Conservation (phyloP, 164 flowering plant species). For the Protea cynaroides region DNA sequence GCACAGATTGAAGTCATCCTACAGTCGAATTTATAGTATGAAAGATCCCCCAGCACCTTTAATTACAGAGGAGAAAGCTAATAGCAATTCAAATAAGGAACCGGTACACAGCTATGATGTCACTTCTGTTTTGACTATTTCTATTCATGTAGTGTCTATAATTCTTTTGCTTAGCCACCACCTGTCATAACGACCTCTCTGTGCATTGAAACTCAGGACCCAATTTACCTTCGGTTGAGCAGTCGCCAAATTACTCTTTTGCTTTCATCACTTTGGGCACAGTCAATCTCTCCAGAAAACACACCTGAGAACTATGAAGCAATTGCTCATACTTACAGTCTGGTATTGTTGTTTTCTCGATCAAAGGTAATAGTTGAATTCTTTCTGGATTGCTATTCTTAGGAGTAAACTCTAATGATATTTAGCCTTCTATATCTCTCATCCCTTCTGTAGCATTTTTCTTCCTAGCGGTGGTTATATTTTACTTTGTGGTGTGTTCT, state of each 20-base stretch:
- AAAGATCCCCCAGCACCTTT: slow-evolving; percentile 24
- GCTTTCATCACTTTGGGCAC: slow-evolving; percentile 93
- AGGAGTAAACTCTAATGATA: too few species aligned
- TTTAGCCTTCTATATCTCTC: too few species aligned
- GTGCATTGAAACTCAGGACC: slow-evolving; percentile 43
- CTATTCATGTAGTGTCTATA: not conserved
- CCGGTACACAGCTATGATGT: slow-evolving; percentile 31
- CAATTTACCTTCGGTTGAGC: slow-evolving; percentile 68
- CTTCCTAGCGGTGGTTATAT: too few species aligned
- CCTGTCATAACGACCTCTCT: slow-evolving; percentile 9
- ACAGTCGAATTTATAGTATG: slow-evolving; percentile 49
- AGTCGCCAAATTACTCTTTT: slow-evolving; percentile 73
- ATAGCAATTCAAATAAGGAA: slow-evolving; percentile 27
- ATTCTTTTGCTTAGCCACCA: not conserved
- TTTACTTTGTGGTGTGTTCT: too few species aligned
- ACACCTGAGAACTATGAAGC: slow-evolving; percentile 85
- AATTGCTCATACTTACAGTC: slow-evolving; percentile 84
- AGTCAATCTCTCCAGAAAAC: slow-evolving; percentile 72
- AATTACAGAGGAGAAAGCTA: slow-evolving; percentile 28
- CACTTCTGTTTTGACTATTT: slow-evolving; percentile 1
- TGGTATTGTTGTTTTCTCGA: slow-evolving; percentile 72
- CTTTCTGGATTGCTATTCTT: too few species aligned
- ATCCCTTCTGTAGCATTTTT: too few species aligned
- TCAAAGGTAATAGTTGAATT: slow-evolving; percentile 51
- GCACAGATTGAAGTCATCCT: slow-evolving; percentile 50